Percentiles rank a stretch among this genome's conserved stretches.
These are phyloP conservation scores for Spinacia oleracea DNA, from an alignment of 179 eudicot species.

Conservation along the genomic window DNA sequence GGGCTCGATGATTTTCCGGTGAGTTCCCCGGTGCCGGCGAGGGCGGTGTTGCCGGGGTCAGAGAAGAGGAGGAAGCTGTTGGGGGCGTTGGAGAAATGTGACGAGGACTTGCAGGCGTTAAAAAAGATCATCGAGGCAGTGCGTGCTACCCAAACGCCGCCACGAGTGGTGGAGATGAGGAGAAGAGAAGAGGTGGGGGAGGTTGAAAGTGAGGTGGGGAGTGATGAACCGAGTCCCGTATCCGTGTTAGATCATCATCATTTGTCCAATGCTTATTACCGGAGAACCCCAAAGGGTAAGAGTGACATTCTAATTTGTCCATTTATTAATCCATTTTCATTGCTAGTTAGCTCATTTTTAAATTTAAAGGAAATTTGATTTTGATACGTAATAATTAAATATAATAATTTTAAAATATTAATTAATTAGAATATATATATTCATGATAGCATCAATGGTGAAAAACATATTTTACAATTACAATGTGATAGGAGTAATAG, in stretches of 20 bases:
- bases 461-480: too few species aligned
- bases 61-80: slow-evolving; percentile 61
- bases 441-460: too few species aligned
- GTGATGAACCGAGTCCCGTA: slow-evolving; percentile 48
- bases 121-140: slow-evolving; percentile 56
- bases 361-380: too few species aligned
- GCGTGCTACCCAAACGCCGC: slow-evolving; percentile 31
- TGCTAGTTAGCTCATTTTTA: too few species aligned
- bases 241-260: slow-evolving; percentile 39
- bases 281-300: slow-evolving; percentile 27
- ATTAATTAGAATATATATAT: too few species aligned
- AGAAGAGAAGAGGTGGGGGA: slow-evolving; percentile 11
- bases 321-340: not conserved
- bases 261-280: slow-evolving; percentile 11
- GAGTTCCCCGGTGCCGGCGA: slow-evolving; percentile 2
- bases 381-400: too few species aligned
- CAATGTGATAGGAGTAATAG: too few species aligned
- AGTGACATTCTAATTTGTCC: not conserved
- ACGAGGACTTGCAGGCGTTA: slow-evolving; percentile 64
- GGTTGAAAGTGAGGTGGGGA: slow-evolving; percentile 20
- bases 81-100: slow-evolving; percentile 72
- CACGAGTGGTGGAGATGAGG: not conserved
- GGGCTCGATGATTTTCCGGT: slow-evolving; percentile 36
- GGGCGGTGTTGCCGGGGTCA: slow-evolving; percentile 26
- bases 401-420: too few species aligned